Evolutionary conservation across 2,329 filamentous ascomycete species (phyloP).

Genomic region (Ceratocystis diversiconidia): DNA sequence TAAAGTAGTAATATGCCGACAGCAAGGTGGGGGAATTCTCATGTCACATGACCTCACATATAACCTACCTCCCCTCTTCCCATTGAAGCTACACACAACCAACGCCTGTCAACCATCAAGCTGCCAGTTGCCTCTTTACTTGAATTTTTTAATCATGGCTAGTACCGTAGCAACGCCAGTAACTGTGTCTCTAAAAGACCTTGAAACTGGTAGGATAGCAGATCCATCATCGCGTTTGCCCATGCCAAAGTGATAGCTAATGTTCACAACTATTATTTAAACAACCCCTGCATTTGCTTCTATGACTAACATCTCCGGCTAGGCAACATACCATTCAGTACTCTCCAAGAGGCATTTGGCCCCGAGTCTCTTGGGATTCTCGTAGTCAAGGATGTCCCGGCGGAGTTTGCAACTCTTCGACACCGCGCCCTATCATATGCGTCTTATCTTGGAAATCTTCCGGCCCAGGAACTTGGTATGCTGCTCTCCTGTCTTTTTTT

Average conservation of each 20-base stretch:
- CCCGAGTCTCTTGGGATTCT: conserved; percentile 84
- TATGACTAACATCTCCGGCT: conserved; percentile 7
- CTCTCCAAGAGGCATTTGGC: conserved; percentile 69
- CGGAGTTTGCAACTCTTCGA: conserved; percentile 56
- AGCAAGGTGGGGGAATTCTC: no score
- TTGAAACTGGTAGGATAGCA: conserved; percentile 37
- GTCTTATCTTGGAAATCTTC: conserved; percentile 75
- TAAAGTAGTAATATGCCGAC: no score
- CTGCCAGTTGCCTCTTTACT: neutral
- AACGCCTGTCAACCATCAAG: no score
- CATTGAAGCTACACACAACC: no score
- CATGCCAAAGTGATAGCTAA: neutral
- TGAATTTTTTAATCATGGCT: neutral
- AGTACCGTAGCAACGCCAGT: conserved; percentile 37
- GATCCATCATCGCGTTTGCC: neutral
- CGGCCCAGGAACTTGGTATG: conserved; percentile 55
- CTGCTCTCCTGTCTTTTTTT: conserved; percentile 7
- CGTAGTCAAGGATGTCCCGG: conserved; percentile 73
- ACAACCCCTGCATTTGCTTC: conserved; percentile 18
- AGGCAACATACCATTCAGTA: conserved; percentile 55
- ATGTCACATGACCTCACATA: no score
- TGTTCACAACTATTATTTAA: conserved; percentile 18
- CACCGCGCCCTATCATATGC: conserved; percentile 67
- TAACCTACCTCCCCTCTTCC: no score
- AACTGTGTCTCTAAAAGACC: conserved; percentile 46